Base-by-base conservation (phyloP, 768 basidiomycete species). In the Erythrobasidium yunnanense region DNA sequence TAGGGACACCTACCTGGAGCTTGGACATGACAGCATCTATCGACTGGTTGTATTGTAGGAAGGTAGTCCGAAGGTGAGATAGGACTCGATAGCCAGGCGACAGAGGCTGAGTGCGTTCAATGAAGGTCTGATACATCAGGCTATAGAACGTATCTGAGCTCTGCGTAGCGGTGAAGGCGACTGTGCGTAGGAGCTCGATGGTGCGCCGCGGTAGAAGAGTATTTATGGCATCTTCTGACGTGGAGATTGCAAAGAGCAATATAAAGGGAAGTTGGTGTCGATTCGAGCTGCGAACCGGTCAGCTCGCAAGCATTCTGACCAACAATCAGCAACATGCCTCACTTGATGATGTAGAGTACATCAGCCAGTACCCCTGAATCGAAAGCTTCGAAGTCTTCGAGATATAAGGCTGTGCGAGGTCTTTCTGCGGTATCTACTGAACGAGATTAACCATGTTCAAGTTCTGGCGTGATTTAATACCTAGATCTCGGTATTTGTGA, bases 31-130 rank as follows among this genome's bases (percentile, higher is more conserved):
- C 55, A 18, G 69, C 68, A 34, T 73, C 70, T 38, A 71, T 69
- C 20, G 70, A 71, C 17, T 70, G 69, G 38, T 73, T 57, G 13
- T 68, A 11, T 50, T 71, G 70, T 49, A 67, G 54, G 46, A 73
- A 73, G 3, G 63, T 58, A 11, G 63, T 27, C 46, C 66, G 67
- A 8, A 73, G 29, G 20, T 67, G 65, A 6, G 5, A 23, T 32
- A 58, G 70, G 0, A 29, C 54, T 33, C 55, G 56, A 3, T 69
- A 60, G 0, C 66, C 66, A 4, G 68, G 67, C 15, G 20, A 29
- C 8, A 72, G 56, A 18, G 69, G 69, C 8, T 67, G 35, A 5
- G 34, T 34, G 33, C 47, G 57, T 27, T 69, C 66, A 55, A 71
- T 34, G 51, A 72, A 65, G 17, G 66, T 49, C 67, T 72, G 32